Percentiles rank a stretch among this genome's conserved stretches.
Conservation (phyloP, 768 basidiomycete genomes). For the Collybia nuda region DNA sequence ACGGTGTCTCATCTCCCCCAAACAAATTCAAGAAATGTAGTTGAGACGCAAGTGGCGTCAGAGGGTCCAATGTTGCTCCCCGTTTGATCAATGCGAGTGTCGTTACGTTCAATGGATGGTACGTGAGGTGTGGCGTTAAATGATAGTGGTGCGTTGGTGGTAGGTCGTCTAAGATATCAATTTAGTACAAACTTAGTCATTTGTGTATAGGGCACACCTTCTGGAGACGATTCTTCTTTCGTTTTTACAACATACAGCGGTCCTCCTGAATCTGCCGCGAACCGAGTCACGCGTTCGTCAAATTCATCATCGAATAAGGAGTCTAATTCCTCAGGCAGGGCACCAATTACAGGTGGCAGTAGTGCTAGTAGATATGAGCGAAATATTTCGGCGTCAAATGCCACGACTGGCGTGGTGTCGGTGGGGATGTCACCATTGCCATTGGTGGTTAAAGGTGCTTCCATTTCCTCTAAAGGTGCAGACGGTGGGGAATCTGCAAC, state of each 20-base stretch:
- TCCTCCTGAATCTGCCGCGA: slow-evolving; percentile 73
- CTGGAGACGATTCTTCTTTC: slow-evolving; percentile 56
- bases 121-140: slow-evolving; percentile 71
- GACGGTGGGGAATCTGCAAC: slow-evolving; percentile 10
- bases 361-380: slow-evolving; percentile 68
- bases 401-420: slow-evolving; percentile 23
- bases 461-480: slow-evolving; percentile 16
- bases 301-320: slow-evolving; percentile 72
- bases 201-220: slow-evolving; percentile 48
- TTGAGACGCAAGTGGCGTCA: slow-evolving; percentile 79
- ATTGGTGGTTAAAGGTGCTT: slow-evolving; percentile 25
- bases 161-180: slow-evolving; percentile 52
- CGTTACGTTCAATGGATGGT: slow-evolving; percentile 76
- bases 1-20: slow-evolving; percentile 85
- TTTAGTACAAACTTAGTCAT: slow-evolving; percentile 11
- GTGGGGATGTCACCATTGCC: slow-evolving; percentile 24
- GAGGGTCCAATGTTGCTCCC: slow-evolving; percentile 74
- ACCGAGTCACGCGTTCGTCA: slow-evolving; percentile 71
- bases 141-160: slow-evolving; percentile 64
- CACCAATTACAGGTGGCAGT: slow-evolving; percentile 83
- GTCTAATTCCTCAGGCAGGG: slow-evolving; percentile 61
- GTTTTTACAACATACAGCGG: slow-evolving; percentile 83
- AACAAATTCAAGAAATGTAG: slow-evolving; percentile 92
- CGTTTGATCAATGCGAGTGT: slow-evolving; percentile 97
- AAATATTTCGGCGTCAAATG: slow-evolving; percentile 73